Evolutionary conservation across 2,329 filamentous ascomycete species (phyloP), one percentile per base, ranked within the genome.

Genomic region (Penicillium italicum): DNA sequence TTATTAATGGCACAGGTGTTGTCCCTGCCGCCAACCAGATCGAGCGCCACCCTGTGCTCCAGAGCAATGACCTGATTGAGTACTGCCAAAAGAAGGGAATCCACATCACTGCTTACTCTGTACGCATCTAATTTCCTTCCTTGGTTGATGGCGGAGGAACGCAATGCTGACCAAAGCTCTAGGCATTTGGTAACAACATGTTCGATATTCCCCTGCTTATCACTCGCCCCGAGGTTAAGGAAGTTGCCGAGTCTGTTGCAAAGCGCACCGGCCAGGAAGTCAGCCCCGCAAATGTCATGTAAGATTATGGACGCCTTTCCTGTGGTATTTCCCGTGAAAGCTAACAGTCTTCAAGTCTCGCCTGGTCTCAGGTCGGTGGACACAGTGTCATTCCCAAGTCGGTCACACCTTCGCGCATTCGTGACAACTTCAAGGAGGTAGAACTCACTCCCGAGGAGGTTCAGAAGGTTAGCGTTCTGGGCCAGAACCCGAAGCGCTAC

Each of bases 11-110:
- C 49, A 74, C 72, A n/a, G 72, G 72, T 40, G 80, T 89, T 62
- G 75, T 84, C 1, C 86, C 86, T 1, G 83, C 83, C 2, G 80
- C 82, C 62, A 88, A 89, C 72, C 86, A 89, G 73, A 84, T 89
- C 60, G 86, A 89, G 69, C 84, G 84, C 49, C 85, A 89, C 69
- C 85, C 86, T 2, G 87, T 86, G 64, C 77, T 89, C 11, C 86
- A 87, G 68, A 86, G 84, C 67, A 74, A 74, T 2, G 76, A 81
- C 18, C 73, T 89, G 28, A 70, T 86, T 8, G 74, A 79, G 14
- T 85, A 80, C 71, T 84, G 80, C 73, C 72, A 80, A 50, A 69
- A 77, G 60, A 81, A 86, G 69, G 77, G 77, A 57, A 87, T 88
- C 59, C 75, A 83, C 57, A 70, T 87, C 44, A 81, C 83, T 64